A percentile compares a stretch with the other conserved stretches of the same genome.
phyloP scores from a whole-genome alignment of 2,329 filamentous ascomycete genomes.

The Cryphonectria carpinicola region DNA sequence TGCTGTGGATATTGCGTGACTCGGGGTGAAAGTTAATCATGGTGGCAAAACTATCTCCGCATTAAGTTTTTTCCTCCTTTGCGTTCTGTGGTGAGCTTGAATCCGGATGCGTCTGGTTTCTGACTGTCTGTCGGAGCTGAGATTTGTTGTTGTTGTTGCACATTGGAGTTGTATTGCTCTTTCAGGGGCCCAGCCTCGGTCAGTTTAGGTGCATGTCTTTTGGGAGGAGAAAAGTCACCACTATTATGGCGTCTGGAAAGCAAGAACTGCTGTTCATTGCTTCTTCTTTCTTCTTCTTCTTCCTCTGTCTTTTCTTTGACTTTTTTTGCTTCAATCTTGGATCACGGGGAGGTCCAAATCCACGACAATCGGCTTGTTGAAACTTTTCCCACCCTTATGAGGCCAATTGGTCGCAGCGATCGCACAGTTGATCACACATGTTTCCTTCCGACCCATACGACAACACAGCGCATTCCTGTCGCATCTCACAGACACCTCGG shows the following conservation, averaged over 20 bases:
- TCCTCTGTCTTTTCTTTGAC: no score
- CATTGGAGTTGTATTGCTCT: not conserved
- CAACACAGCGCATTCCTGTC: constrained; percentile 47
- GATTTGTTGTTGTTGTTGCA: not conserved
- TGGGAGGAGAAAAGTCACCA: not conserved
- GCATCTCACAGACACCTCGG: constrained; percentile 43
- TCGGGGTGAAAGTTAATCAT: not conserved
- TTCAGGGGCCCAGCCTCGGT: not conserved
- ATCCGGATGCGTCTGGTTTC: not conserved
- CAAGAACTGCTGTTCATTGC: not conserved
- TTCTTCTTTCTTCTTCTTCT: not conserved
- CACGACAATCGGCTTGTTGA: constrained; percentile 83
- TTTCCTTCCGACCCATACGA: constrained; percentile 61
- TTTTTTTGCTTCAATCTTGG: constrained; percentile 33
- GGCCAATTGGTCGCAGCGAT: constrained; percentile 72
- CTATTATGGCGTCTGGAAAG: not conserved
- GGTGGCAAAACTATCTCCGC: not conserved
- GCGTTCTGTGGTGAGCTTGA: not conserved
- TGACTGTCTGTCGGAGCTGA: not conserved
- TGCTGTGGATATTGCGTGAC: not conserved
- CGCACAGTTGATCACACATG: constrained; percentile 79
- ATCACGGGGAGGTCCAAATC: constrained; percentile 73
- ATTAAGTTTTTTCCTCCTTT: not conserved
- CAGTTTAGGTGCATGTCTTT: not conserved
- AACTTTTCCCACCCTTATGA: constrained; percentile 62